Percentiles rank a stretch among this genome's conserved stretches.
Evolutionary conservation across 73 alveolate genomes (phyloP).

Genomic region (Stentor coeruleus): DNA sequence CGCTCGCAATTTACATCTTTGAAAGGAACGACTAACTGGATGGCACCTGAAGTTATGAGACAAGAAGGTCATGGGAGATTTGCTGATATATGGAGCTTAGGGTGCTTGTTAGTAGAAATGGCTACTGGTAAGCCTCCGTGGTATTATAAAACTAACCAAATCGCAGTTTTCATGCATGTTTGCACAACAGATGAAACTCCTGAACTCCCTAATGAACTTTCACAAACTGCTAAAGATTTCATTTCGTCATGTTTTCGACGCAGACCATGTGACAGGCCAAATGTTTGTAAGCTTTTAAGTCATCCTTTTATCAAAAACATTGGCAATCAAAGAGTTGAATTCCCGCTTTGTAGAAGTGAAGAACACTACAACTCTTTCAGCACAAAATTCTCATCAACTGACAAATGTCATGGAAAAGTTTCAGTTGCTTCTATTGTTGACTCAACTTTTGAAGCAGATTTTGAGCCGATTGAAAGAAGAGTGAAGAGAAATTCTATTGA

Average conservation of each 20-base stretch:
- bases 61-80: slow-evolving; percentile 33
- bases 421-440: neutral
- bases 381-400: neutral
- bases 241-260: neutral
- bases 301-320: slow-evolving; percentile 4
- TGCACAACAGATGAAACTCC: neutral
- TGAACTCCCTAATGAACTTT: neutral
- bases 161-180: neutral
- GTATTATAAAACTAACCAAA: slow-evolving; percentile 26
- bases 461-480: too few species aligned
- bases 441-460: neutral
- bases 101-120: slow-evolving; percentile 63
- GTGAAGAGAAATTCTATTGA: neutral
- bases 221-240: neutral
- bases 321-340: neutral
- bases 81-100: slow-evolving; percentile 47
- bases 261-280: neutral
- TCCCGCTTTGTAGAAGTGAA: neutral
- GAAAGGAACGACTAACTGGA: slow-evolving; percentile 36
- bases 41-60: slow-evolving; percentile 53
- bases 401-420: neutral
- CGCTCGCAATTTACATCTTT: slow-evolving; percentile 33
- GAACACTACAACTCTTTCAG: neutral
- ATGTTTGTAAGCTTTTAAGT: neutral
- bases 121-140: slow-evolving; percentile 77